Evolutionary conservation across 1,284 basidiomycete genomes (phyloP).

Genomic region (Trichosporon sp.): DNA sequence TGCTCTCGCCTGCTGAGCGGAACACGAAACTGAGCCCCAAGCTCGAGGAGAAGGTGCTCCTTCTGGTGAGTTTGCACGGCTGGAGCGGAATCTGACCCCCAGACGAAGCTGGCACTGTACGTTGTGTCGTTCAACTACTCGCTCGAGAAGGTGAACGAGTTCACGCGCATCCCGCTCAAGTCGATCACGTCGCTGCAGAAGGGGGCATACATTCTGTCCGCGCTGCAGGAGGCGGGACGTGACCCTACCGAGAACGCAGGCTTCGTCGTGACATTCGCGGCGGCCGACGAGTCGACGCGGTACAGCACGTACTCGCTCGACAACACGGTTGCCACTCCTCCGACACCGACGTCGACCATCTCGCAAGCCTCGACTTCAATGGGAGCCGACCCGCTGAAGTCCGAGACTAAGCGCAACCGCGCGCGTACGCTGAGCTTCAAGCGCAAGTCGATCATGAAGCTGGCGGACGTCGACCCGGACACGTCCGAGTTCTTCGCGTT

Average conservation of each 20-base stretch:
- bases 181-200: constrained; percentile 81
- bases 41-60: constrained; percentile 89
- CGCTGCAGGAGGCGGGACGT: constrained; percentile 83
- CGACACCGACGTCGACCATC: constrained; percentile 6
- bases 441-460: constrained; percentile 28
- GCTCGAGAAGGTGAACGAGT: constrained; percentile 85
- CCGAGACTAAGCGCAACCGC: constrained; percentile 24
- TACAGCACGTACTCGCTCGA: constrained; percentile 80
- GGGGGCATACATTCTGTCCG: constrained; percentile 86
- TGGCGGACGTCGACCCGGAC: constrained; percentile 34
- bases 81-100: constrained; percentile 24
- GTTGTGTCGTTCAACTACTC: constrained; percentile 82
- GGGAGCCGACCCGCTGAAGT: background rate
- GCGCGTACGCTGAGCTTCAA: constrained; percentile 24
- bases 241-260: constrained; percentile 84
- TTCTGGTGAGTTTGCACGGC: constrained; percentile 66
- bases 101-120: constrained; percentile 69
- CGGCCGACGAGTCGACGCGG: constrained; percentile 67
- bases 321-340: constrained; percentile 58
- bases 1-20: constrained; percentile 79
- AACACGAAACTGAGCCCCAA: constrained; percentile 71
- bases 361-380: background rate
- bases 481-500: constrained; percentile 56
- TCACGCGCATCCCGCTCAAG: constrained; percentile 81
- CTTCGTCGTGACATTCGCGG: constrained; percentile 74